Conservation (phyloP, 768 basidiomycete genomes). For the Lactarius quietus region DNA sequence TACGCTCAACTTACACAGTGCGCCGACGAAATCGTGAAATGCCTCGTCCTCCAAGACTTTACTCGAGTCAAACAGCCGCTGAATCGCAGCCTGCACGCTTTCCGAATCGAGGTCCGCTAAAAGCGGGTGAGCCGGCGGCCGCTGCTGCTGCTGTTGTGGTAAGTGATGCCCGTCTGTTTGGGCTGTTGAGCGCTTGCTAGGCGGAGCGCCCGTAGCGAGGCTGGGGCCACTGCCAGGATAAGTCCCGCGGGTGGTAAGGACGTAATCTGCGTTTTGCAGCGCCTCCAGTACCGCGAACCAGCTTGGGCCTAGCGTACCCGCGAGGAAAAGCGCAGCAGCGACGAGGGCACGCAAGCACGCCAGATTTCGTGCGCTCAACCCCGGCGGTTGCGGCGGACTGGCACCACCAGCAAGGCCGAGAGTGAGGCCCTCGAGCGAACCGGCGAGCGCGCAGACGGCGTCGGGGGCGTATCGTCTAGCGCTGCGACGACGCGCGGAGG, state of each 20-base stretch:
- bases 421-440: slow-evolving; percentile 65
- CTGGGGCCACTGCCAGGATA: slow-evolving; percentile 12
- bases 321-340: slow-evolving; percentile 66
- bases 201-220: slow-evolving; percentile 23
- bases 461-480: slow-evolving; percentile 58
- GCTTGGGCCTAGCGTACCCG: slow-evolving; percentile 80
- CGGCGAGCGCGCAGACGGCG: slow-evolving; percentile 56
- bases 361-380: slow-evolving; percentile 44
- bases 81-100: slow-evolving; percentile 67
- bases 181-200: not conserved
- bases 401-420: too few relatives aligned
- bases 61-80: slow-evolving; percentile 82
- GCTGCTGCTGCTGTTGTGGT: slow-evolving; percentile 16
- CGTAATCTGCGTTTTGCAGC: slow-evolving; percentile 92
- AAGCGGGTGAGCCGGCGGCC: slow-evolving; percentile 43
- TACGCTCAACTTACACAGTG: slow-evolving; percentile 79
- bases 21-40: slow-evolving; percentile 71
- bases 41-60: slow-evolving; percentile 80
- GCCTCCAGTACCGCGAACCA: slow-evolving; percentile 93
- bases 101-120: slow-evolving; percentile 74
- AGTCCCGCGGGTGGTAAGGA: slow-evolving; percentile 61
- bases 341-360: slow-evolving; percentile 69
- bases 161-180: slow-evolving; percentile 18
- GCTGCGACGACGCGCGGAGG: slow-evolving; percentile 85
- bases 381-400: slow-evolving; percentile 52